Evolutionary conservation across 2,329 filamentous ascomycete genomes (phyloP).

Genomic region (Fusarium sp.): DNA sequence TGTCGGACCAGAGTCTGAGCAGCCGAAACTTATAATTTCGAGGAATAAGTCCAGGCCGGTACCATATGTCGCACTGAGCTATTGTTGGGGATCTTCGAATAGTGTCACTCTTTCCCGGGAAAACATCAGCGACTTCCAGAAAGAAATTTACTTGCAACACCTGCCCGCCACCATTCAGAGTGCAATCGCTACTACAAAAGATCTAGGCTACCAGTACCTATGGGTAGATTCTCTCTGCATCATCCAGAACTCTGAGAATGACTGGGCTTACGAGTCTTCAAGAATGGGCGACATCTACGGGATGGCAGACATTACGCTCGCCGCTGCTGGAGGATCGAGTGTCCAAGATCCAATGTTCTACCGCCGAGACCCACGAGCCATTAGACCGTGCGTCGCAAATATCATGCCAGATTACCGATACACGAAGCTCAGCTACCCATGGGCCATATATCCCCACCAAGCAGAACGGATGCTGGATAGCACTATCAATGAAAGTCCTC

Average conservation of each 20-base stretch:
- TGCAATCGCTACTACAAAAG: not conserved
- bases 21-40: not conserved
- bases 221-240: conserved; percentile 12
- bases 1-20: not conserved
- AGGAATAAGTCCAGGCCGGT: rapidly evolving
- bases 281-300: conserved; percentile 4
- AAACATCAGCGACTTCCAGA: not conserved
- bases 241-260: not conserved
- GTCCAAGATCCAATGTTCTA: not conserved
- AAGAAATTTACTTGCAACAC: rapidly evolving
- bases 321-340: not conserved
- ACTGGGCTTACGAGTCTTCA: not conserved
- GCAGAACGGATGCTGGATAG: not conserved
- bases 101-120: not conserved
- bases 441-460: conserved; percentile 8
- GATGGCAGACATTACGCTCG: not conserved
- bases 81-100: not conserved
- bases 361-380: not conserved
- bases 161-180: not conserved
- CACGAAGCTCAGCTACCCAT: not conserved
- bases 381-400: conserved; percentile 1
- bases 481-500: not conserved
- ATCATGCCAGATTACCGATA: not conserved
- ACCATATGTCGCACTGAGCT: not conserved
- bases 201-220: not conserved